Conservation (phyloP, 371 early-diverging fungal species). For the Mortierella sp. region DNA sequence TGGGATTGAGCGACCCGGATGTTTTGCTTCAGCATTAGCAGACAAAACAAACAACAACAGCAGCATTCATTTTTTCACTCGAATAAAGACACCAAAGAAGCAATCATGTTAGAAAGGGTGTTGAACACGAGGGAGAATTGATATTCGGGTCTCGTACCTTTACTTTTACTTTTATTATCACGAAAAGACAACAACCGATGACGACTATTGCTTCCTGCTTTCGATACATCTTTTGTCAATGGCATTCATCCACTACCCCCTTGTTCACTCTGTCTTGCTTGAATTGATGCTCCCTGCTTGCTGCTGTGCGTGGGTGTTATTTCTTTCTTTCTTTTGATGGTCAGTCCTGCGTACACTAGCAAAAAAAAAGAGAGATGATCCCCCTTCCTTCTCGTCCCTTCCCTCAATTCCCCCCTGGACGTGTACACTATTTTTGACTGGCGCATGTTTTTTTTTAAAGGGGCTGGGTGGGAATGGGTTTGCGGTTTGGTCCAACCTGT, state of each 20-base stretch:
- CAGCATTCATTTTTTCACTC: neutral
- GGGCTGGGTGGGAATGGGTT: no score
- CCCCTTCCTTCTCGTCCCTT: neutral
- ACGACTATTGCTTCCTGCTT: neutral
- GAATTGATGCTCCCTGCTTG: no score
- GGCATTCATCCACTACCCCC: neutral
- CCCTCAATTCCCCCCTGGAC: neutral
- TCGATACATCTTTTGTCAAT: neutral
- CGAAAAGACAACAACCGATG: neutral
- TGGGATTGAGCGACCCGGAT: conserved; percentile 30
- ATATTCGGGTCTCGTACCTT: no score
- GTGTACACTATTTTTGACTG: no score
- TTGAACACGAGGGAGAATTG: no score
- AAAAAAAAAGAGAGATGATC: neutral
- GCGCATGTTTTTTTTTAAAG: no score
- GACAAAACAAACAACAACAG: neutral
- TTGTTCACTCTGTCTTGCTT: neutral
- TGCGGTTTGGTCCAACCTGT: neutral
- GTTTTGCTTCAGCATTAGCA: neutral
- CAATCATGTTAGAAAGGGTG: neutral
- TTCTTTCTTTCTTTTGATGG: neutral
- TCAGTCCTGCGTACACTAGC: neutral
- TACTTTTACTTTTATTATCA: no score
- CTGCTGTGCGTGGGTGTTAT: neutral
- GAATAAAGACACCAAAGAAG: neutral